Conservation (phyloP, 441 rosid genomes). For the Pelargonium citronellum region DNA sequence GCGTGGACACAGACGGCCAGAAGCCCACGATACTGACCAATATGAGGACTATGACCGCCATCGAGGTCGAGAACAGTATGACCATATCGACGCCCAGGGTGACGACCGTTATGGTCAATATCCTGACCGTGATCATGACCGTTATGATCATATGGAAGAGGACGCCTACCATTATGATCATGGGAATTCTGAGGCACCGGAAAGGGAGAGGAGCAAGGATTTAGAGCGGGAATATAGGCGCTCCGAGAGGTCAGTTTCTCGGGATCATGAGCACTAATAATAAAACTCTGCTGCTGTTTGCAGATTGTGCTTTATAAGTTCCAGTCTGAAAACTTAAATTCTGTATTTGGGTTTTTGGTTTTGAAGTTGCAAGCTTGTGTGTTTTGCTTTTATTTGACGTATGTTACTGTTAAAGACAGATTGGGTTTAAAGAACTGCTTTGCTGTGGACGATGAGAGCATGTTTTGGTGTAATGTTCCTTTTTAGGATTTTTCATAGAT, state of each 20-base stretch:
- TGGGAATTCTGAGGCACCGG: slow-evolving; percentile 30
- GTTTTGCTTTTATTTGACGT: not conserved
- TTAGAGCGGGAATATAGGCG: not conserved
- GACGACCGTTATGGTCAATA: slow-evolving; percentile 63
- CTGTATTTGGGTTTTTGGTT: not conserved
- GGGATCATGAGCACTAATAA: not conserved
- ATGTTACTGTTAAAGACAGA: not conserved
- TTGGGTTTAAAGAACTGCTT: not conserved
- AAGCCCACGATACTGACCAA: slow-evolving; percentile 13
- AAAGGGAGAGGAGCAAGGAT: slow-evolving; percentile 24
- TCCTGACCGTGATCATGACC: slow-evolving; percentile 48
- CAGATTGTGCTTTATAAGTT: not conserved
- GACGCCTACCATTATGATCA: slow-evolving; percentile 43
- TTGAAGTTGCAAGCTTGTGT: not conserved
- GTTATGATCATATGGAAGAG: slow-evolving; percentile 53
- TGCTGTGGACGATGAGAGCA: not conserved
- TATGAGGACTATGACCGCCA: not conserved
- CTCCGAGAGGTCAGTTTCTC: no score
- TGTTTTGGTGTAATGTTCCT: no score
- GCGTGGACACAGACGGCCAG: slow-evolving; percentile 39
- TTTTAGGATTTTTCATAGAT: no score
- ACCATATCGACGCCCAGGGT: slow-evolving; percentile 35
- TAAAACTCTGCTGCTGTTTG: not conserved
- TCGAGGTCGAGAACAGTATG: not conserved
- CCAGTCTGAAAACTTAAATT: no score